A percentile compares a stretch with the other conserved stretches of the same genome.
These are phyloP conservation scores for Olyra latifolia DNA, from an alignment of 176 grass and related monocot genomes.

Conservation along the genomic window DNA sequence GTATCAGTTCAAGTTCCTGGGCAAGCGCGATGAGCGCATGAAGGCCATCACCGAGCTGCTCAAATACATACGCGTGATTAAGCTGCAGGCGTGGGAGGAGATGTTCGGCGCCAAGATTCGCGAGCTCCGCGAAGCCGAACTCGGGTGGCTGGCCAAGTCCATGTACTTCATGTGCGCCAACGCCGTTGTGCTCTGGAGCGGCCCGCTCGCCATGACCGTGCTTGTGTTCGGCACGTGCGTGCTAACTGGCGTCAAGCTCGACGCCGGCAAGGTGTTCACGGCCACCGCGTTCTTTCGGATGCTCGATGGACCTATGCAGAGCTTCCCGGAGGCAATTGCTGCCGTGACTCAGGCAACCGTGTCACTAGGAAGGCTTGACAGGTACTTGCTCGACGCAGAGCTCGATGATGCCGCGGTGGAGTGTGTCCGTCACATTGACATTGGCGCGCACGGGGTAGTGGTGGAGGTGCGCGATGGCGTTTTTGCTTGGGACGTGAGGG, in stretches of 20 bases:
- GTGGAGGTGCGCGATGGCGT: slow-evolving; percentile 40
- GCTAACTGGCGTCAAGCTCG: slow-evolving; percentile 36
- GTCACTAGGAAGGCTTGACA: slow-evolving; percentile 60
- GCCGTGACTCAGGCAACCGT: slow-evolving; percentile 54
- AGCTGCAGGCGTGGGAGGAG: slow-evolving; percentile 78
- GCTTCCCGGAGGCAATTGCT: slow-evolving; percentile 63
- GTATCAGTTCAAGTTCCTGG: slow-evolving; percentile 66
- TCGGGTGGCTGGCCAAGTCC: slow-evolving; percentile 63
- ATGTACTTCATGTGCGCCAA: slow-evolving; percentile 74
- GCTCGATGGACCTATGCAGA: slow-evolving; percentile 66
- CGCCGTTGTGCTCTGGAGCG: slow-evolving; percentile 57
- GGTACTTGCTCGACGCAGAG: slow-evolving; percentile 53
- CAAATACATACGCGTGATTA: slow-evolving; percentile 68
- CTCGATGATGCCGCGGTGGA: slow-evolving; percentile 43
- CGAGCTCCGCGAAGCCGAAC: slow-evolving; percentile 42
- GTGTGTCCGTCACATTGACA: background rate
- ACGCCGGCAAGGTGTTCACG: slow-evolving; percentile 70
- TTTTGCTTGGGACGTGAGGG: slow-evolving; percentile 54
- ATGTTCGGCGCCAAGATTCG: slow-evolving; percentile 46
- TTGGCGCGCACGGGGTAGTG: background rate
- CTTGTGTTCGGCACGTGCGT: slow-evolving; percentile 65
- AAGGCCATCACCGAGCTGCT: slow-evolving; percentile 75
- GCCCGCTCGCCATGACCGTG: slow-evolving; percentile 46
- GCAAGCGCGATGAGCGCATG: slow-evolving; percentile 69
- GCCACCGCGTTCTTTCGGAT: slow-evolving; percentile 52